These are phyloP conservation scores for Wallacemonas sp. DNA, from an alignment of 208 protist species.

Conservation along the genomic window DNA sequence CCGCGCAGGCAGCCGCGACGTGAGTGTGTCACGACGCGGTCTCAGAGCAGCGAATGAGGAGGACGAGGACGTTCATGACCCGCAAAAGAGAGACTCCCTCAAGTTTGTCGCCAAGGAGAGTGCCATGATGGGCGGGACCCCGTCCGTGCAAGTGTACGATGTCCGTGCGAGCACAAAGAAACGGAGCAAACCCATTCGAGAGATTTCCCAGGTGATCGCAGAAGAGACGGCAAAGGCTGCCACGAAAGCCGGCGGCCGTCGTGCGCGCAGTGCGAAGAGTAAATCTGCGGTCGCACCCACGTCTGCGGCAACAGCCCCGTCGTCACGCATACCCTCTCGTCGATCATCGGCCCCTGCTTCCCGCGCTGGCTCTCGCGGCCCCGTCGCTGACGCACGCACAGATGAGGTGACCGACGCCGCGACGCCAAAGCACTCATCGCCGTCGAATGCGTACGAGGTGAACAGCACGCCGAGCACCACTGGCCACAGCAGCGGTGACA, in stretches of 20 bases:
- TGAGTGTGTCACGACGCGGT: background rate
- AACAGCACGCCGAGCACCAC: slow-evolving; percentile 6
- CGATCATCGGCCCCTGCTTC: background rate
- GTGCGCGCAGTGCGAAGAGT: slow-evolving; percentile 3
- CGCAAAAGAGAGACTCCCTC: slow-evolving; percentile 38
- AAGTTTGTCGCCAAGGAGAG: slow-evolving; percentile 74
- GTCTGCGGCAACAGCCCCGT: slow-evolving; percentile 21
- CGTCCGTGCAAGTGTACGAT: slow-evolving; percentile 82
- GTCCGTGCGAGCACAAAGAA: slow-evolving; percentile 65
- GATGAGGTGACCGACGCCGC: slow-evolving; percentile 4
- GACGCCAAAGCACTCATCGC: slow-evolving; percentile 1
- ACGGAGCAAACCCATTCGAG: slow-evolving; percentile 70
- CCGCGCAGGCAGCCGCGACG: slow-evolving; percentile 35
- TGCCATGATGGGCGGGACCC: slow-evolving; percentile 49
- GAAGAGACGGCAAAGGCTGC: slow-evolving; percentile 66
- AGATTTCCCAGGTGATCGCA: slow-evolving; percentile 77
- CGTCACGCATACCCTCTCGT: slow-evolving; percentile 25
- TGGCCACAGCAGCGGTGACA: background rate
- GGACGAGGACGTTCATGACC: slow-evolving; percentile 10
- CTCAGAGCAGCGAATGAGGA: background rate
- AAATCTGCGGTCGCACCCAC: background rate
- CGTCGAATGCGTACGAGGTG: background rate
- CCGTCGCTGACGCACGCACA: background rate
- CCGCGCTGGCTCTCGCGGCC: slow-evolving; percentile 10
- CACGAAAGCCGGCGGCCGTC: slow-evolving; percentile 11